Percentiles rank a stretch among this genome's conserved stretches.
These are phyloP conservation scores for Arachis stenosperma DNA, from an alignment of 306 rosid genomes.

Conservation along the genomic window DNA sequence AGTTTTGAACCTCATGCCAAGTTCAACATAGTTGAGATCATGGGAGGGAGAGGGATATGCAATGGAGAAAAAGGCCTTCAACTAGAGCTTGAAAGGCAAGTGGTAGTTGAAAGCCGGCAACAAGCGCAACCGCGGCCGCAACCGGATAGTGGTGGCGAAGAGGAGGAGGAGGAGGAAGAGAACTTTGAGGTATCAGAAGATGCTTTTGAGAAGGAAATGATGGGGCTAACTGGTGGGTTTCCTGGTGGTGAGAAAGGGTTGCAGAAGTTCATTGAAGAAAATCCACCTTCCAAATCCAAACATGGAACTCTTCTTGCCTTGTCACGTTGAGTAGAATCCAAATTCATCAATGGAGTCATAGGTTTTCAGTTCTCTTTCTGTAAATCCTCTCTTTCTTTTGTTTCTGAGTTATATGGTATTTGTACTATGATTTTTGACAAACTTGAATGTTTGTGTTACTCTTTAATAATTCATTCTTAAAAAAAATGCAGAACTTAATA, in stretches of 20 bases:
- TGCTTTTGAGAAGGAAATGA: constrained; percentile 84
- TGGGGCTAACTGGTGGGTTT: constrained; percentile 94
- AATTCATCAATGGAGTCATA: constrained; percentile 25
- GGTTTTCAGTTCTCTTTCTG: constrained; percentile 7
- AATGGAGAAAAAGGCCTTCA: constrained; percentile 78
- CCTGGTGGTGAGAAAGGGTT: constrained; percentile 96
- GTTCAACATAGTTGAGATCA: constrained; percentile 62
- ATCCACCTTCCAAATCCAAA: constrained; percentile 64
- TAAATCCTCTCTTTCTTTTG: not conserved
- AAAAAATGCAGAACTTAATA: no score
- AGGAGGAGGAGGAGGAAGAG: constrained; percentile 40
- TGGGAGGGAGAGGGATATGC: constrained; percentile 93
- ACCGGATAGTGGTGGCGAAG: not conserved
- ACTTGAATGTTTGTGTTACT: not conserved
- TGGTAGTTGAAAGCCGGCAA: not conserved
- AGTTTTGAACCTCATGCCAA: constrained; percentile 49
- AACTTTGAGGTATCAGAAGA: constrained; percentile 50
- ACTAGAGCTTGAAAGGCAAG: constrained; percentile 57
- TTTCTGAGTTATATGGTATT: not conserved
- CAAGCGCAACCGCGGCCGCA: not conserved
- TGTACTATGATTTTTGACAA: constrained; percentile 36
- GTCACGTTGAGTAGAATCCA: constrained; percentile 42
- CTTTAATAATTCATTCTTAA: no score
- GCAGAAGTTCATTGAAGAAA: constrained; percentile 65
- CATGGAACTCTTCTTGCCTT: constrained; percentile 13